Conservation (phyloP, 306 rosid species). For the Dalbergia cochinchinensis region DNA sequence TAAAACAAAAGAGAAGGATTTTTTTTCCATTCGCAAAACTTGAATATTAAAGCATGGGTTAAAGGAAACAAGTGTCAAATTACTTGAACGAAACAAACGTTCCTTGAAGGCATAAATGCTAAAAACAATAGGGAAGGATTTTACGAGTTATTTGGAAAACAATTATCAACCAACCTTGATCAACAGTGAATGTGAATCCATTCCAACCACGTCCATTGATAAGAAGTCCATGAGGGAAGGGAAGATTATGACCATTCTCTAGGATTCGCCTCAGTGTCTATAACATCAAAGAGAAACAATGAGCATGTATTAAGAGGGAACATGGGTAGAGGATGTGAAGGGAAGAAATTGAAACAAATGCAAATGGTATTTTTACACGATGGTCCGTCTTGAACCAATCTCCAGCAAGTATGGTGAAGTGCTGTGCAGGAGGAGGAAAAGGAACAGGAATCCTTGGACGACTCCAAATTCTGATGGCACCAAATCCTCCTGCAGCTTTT, state of each 20-base stretch:
- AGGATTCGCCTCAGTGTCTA: conserved; percentile 60
- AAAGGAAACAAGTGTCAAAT: no score
- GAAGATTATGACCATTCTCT: conserved; percentile 65
- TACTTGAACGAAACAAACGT: no score
- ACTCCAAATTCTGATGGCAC: conserved; percentile 70
- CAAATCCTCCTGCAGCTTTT: conserved; percentile 82
- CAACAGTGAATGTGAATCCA: conserved; percentile 70
- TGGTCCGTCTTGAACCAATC: conserved; percentile 78
- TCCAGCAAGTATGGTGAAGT: conserved; percentile 68
- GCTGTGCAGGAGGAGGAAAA: conserved; percentile 73
- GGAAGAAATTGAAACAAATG: conserved; percentile 12
- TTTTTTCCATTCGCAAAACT: no score
- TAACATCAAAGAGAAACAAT: background rate
- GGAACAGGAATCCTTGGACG: conserved; percentile 79
- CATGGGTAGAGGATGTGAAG: background rate
- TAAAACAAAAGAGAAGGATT: background rate
- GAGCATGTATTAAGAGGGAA: background rate
- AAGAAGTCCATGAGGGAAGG: conserved; percentile 69
- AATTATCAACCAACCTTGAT: conserved; percentile 54
- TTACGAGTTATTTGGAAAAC: background rate
- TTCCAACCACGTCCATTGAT: conserved; percentile 78
- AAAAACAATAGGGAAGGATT: background rate
- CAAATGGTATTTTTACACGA: conserved; percentile 46
- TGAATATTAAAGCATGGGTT: no score
- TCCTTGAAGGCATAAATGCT: background rate